Evolutionary conservation across 164 flowering plant genomes (phyloP).

Genomic region (Magnolia sinica): DNA sequence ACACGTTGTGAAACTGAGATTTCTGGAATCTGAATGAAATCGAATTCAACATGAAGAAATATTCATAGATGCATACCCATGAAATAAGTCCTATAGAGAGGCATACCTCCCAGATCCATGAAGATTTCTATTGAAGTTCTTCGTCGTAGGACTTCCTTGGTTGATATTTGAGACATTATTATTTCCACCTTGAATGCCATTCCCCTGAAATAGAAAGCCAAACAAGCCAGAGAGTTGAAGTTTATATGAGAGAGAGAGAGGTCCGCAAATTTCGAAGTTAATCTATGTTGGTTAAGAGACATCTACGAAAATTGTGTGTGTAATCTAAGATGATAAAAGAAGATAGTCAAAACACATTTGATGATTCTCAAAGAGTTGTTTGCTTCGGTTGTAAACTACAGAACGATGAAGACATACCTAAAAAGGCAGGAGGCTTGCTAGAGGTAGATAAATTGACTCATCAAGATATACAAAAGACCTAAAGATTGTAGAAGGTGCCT

Average conservation of each 20-base stretch:
- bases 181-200: background rate
- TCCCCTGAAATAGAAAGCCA: conserved; percentile 1
- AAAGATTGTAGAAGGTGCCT: too few species aligned
- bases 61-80: background rate
- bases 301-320: background rate
- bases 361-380: too few species aligned
- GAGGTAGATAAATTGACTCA: too few species aligned
- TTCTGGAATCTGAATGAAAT: conserved; percentile 5
- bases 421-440: too few species aligned
- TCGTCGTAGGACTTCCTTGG: conserved; percentile 3
- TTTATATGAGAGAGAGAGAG: background rate
- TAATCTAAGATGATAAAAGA: background rate
- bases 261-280: too few species aligned
- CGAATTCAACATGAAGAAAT: conserved; percentile 1
- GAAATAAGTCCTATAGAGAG: background rate
- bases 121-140: background rate
- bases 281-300: too few species aligned
- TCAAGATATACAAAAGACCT: too few species aligned
- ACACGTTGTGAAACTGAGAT: background rate
- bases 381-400: too few species aligned
- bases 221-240: background rate
- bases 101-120: background rate
- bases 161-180: background rate
- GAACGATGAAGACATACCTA: too few species aligned
- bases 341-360: background rate